Base-by-base conservation (phyloP, 345 rosid species). In the Hibiscus trionum region DNA sequence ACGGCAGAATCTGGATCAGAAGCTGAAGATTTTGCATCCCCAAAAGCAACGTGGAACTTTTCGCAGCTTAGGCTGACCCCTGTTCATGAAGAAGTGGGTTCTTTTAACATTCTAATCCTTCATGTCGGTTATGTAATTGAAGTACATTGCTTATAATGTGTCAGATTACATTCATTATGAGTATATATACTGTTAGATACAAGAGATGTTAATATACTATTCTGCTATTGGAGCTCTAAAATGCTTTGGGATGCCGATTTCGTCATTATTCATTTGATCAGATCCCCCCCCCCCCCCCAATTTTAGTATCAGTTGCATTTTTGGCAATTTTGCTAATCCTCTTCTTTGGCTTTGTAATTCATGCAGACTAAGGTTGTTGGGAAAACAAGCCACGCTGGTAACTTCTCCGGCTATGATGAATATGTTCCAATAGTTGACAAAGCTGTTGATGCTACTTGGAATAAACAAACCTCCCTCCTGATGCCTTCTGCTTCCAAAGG, bases 1-100 rank as follows among this genome's bases (percentile, higher is more conserved):
- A 90, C 99, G 19, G 98, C 99, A 11, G 99, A 95, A 81, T 95
- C 99, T 49, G 99, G 99, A 76, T 95, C 99, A 62, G 99, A 95
- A 81, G 97, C 98, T 76, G 99, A 95, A 85, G 98, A 95, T 67
- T 74, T 89, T 11, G 76, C 83, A 64, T 93, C 99, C 57, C 99
- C 99, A 26, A 95, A 92, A 78, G 98, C 99, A 72, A 74, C 83
- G 69, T 91, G 84, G 82, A 89, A 80, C 76, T 96, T 80, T 80
- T 82, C 99, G 29, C 93, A 91, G 75, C 94, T 93, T 74, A 85
- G 91, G 31, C 77, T 96, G 82, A 93, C 98, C 61, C 99, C 99
- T 75, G 99, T 96, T 72, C 96, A 91, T 55, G 99, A 96, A 84
- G 99, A 96, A 80, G 99, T 96, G 79, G 5, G 90, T 77, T 63